These are phyloP conservation scores for Candida albicans DNA, from an alignment of 1,139 yeast species.

Conservation along the genomic window DNA sequence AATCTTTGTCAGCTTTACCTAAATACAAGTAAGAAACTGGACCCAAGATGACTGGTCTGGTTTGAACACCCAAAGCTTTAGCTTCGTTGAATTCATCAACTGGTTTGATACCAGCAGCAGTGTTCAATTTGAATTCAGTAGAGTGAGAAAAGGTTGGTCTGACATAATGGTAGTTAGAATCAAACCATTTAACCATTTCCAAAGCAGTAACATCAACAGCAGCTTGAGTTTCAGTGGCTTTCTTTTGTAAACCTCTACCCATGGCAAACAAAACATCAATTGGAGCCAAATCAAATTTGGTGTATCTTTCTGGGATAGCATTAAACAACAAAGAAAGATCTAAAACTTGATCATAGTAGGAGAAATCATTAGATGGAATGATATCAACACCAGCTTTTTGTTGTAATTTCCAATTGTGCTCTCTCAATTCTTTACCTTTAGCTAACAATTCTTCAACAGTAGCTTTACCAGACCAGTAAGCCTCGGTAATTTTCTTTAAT, in stretches of 20 bases:
- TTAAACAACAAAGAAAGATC: constrained; percentile 92
- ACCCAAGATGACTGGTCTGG: constrained; percentile 96
- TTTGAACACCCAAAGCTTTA: constrained; percentile 90
- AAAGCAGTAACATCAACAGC: constrained; percentile 98
- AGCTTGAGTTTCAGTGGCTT: constrained; percentile 80
- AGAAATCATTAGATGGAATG: constrained; percentile 97
- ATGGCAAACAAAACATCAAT: constrained; percentile 95
- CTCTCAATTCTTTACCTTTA: constrained; percentile 95
- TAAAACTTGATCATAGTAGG: constrained; percentile 95
- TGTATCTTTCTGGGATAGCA: constrained; percentile 95
- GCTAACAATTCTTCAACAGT: constrained; percentile 82
- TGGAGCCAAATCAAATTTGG: constrained; percentile 85
- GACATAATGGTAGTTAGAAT: constrained; percentile 98
- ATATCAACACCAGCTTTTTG: constrained; percentile 95
- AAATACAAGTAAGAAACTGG: constrained; percentile 92
- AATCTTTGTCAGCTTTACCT: constrained; percentile 98
- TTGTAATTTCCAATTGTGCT: constrained; percentile 96
- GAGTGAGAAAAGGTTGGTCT: constrained; percentile 98
- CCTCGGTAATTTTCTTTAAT: constrained; percentile 96
- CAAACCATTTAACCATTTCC: constrained; percentile 99
- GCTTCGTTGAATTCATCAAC: constrained; percentile 98
- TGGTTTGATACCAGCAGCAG: constrained; percentile 78
- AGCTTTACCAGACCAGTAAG: constrained; percentile 97
- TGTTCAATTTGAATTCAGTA: constrained; percentile 90
- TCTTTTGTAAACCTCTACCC: constrained; percentile 99